Evolutionary conservation across 768 basidiomycete genomes (phyloP).

Genomic region (Sporobolomyces roseus): DNA sequence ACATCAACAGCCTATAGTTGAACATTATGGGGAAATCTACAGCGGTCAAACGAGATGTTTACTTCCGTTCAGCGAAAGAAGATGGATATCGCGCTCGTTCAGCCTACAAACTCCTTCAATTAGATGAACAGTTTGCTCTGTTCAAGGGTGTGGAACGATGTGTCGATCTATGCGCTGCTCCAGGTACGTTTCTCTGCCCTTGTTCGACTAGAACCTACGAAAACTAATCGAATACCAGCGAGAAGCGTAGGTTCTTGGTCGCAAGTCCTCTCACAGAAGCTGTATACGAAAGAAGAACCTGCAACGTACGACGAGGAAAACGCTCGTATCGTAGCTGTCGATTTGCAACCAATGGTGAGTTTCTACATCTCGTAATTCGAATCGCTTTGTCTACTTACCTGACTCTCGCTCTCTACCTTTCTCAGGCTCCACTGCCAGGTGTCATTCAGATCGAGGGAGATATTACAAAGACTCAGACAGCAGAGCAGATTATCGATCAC

Average conservation of each 20-base stretch:
- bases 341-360: constrained; percentile 49
- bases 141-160: constrained; percentile 44
- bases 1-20: no score
- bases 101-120: constrained; percentile 48
- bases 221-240: no score
- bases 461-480: constrained; percentile 52
- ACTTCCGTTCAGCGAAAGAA: constrained; percentile 36
- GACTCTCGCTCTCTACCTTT: background rate
- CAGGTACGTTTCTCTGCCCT: constrained; percentile 27
- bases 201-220: no score
- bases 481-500: constrained; percentile 50
- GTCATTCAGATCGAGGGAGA: constrained; percentile 52
- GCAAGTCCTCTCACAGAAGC: constrained; percentile 49
- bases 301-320: constrained; percentile 2
- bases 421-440: constrained; percentile 50
- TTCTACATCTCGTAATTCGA: no score
- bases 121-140: constrained; percentile 47
- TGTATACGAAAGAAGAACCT: constrained; percentile 21
- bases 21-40: constrained; percentile 30
- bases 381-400: no score
- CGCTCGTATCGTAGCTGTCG: constrained; percentile 47
- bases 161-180: constrained; percentile 48
- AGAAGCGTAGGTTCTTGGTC: constrained; percentile 52
- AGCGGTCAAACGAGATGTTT: constrained; percentile 33
- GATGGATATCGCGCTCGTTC: constrained; percentile 47